Evolutionary conservation across 2,329 filamentous ascomycete genomes (phyloP).

Genomic region (Xylaria hypoxylon): DNA sequence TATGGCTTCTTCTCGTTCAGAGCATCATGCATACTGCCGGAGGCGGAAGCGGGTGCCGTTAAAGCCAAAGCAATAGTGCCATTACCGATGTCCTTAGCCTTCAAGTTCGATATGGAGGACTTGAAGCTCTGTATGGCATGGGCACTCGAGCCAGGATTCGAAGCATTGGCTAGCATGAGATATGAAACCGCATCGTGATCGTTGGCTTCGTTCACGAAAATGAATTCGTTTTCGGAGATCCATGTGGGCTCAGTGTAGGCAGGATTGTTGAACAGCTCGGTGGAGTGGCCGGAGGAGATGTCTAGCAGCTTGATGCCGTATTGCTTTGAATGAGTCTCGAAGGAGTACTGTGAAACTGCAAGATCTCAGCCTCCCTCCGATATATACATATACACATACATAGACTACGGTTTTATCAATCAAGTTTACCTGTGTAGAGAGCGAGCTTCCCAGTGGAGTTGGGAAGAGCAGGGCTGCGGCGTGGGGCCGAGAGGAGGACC

Average conservation of each 20-base stretch:
- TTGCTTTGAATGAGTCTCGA: slow-evolving; percentile 76
- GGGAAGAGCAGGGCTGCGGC: slow-evolving; percentile 76
- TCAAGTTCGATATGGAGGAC: slow-evolving; percentile 69
- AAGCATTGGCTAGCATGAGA: slow-evolving; percentile 57
- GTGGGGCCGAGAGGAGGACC: slow-evolving; percentile 80
- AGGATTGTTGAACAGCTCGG: slow-evolving; percentile 72
- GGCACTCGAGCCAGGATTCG: slow-evolving; percentile 54
- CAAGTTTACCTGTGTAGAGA: slow-evolving; percentile 68
- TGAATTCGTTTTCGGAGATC: slow-evolving; percentile 74
- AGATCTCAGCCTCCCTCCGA: slow-evolving; percentile 48
- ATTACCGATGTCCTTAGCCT: slow-evolving; percentile 63
- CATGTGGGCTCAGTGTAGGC: slow-evolving; percentile 79
- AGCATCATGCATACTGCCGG: slow-evolving; percentile 76
- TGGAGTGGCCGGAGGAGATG: slow-evolving; percentile 73
- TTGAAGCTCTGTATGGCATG: slow-evolving; percentile 62
- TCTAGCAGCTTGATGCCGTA: slow-evolving; percentile 78
- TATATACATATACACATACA: slow-evolving; percentile 1
- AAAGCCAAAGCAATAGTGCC: slow-evolving; percentile 66
- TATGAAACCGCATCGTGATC: slow-evolving; percentile 60
- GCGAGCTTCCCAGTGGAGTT: slow-evolving; percentile 73
- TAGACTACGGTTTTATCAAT: background rate
- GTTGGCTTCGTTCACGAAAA: slow-evolving; percentile 64
- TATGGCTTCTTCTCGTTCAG: slow-evolving; percentile 68
- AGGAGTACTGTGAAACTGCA: slow-evolving; percentile 80
- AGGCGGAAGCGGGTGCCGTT: slow-evolving; percentile 73